A percentile compares a stretch with the other conserved stretches of the same genome.
phyloP scores from a whole-genome alignment of 768 basidiomycete genomes.

The Lepiota brunneoincarnata region DNA sequence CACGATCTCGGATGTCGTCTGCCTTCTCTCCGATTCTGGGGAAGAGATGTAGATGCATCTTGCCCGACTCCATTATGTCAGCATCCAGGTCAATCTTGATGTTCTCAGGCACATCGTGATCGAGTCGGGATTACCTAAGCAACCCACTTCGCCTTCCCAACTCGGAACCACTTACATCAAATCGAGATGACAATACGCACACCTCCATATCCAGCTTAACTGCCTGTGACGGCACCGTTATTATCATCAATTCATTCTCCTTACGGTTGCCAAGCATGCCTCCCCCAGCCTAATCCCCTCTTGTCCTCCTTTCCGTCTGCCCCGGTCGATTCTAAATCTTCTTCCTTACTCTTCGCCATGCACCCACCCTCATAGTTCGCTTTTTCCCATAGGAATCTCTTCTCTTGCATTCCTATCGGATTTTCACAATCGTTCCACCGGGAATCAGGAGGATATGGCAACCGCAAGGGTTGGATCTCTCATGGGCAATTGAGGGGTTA shows the following conservation, averaged over 20 bases:
- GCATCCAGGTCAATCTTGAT: constrained; percentile 9
- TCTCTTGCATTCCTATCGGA: neutral
- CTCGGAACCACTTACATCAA: constrained; percentile 7
- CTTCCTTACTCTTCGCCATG: neutral
- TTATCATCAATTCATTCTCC: constrained; percentile 8
- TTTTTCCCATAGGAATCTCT: neutral
- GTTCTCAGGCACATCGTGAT: constrained; percentile 19
- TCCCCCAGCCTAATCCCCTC: constrained; percentile 9
- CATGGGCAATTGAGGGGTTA: neutral
- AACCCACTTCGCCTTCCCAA: constrained; percentile 10
- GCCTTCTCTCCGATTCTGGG: constrained; percentile 30
- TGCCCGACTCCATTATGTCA: constrained; percentile 2
- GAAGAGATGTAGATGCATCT: constrained; percentile 21
- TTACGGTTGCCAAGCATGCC: constrained; percentile 7
- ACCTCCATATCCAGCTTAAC: constrained; percentile 8
- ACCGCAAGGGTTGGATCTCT: neutral
- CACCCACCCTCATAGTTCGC: neutral
- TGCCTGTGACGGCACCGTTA: constrained; percentile 12
- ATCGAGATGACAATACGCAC: constrained; percentile 7
- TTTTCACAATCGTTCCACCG: neutral
- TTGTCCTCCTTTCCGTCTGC: neutral
- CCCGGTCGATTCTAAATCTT: neutral
- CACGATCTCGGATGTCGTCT: constrained; percentile 30
- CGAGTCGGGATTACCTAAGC: constrained; percentile 13
- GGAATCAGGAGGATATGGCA: neutral